phyloP scores from a whole-genome alignment of 163 green algal genomes.

The Scenedesmus sp. region DNA sequence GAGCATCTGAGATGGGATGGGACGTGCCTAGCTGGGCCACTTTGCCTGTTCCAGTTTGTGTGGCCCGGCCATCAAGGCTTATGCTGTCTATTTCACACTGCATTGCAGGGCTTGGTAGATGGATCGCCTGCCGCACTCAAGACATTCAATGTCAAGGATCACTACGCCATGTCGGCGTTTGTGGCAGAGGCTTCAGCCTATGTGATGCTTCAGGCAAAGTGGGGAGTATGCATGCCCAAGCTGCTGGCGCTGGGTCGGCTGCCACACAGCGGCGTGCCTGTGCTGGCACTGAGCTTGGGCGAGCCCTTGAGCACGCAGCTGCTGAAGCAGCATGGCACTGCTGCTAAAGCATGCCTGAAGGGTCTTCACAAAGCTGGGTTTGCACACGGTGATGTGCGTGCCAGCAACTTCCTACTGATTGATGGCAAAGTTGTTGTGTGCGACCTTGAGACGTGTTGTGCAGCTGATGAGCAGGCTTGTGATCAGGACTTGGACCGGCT shows the following conservation, averaged over 20 bases:
- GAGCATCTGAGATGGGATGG: too few relatives aligned
- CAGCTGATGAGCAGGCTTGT: neutral
- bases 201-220: too few relatives aligned
- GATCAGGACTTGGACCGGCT: neutral
- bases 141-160: too few relatives aligned
- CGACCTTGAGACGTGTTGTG: neutral
- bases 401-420: neutral
- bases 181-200: too few relatives aligned
- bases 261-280: slow-evolving; percentile 1
- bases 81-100: too few relatives aligned
- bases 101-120: too few relatives aligned
- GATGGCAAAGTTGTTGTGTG: neutral
- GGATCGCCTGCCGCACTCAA: too few relatives aligned
- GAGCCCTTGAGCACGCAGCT: neutral
- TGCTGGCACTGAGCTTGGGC: neutral
- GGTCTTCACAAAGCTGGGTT: neutral
- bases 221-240: neutral
- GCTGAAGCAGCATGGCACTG: neutral
- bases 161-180: too few relatives aligned
- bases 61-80: too few relatives aligned
- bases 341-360: neutral
- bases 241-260: slow-evolving; percentile 3
- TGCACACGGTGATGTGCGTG: slow-evolving; percentile 7
- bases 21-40: too few relatives aligned
- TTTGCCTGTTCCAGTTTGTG: too few relatives aligned